Evolutionary conservation across 768 basidiomycete species (phyloP), one percentile per base, ranked within the genome.

Genomic region (Rhodocollybia butyracea): DNA sequence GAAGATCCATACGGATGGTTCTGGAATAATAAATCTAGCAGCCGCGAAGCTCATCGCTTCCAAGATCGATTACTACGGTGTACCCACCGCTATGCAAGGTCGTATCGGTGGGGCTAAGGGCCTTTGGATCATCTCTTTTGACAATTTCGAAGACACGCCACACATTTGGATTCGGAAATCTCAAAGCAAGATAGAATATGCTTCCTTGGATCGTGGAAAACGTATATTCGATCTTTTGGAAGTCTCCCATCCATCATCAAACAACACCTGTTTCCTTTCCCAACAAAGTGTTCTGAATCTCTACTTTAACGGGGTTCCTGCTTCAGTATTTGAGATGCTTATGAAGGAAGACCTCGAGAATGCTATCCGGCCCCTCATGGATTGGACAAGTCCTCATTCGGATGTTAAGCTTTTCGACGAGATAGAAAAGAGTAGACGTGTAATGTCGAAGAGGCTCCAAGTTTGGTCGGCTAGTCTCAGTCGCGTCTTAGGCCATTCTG

Each of bases 1-100:
- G 27, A 76, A 83, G 48, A 73, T 80, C 5, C 80, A 88, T 73
- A 90, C 89, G 0, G 89, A 91, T 62, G 89, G 89, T 0, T 88
- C 86, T 66, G 88, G 89, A 0, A 72, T 81, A 19, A 83, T 88
- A 1, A 91, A 87, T 61, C 76, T 73, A 10, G 72, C 79, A 0
- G 83, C 77, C 0, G 68, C 86, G 0, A 64, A 68, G 2, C 54
- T 60, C 0, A 81, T 86, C 3, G 71, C 70, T 27, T 63, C 63
- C 10, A 57, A 66, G 0, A 61, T 81, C 51, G 66, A 66, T 15
- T 73, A 65, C 11, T 1, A 40, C 5, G 57, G 10, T 12, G 69
- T 76, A 3, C 82, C 82, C 0, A 77, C 77, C 17, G 85, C 81
- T 24, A 68, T 85, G 0, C 85, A 87, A 62, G 84, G 79, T 0